phyloP scores from a whole-genome alignment of 495 filamentous ascomycete genomes.

The Neurospora intermedia region DNA sequence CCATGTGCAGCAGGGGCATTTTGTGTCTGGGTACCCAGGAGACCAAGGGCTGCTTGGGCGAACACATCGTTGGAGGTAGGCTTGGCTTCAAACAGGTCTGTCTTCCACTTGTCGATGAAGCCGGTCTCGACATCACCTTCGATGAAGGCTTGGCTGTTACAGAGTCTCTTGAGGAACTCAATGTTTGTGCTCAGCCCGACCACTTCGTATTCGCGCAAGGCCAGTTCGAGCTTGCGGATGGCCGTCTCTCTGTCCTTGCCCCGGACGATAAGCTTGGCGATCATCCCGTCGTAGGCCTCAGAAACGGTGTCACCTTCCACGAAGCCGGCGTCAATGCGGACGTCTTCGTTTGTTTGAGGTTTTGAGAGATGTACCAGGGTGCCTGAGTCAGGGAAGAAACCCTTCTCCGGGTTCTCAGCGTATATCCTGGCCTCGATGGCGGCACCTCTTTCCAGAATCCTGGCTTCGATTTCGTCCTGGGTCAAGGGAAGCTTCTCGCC shows the following conservation, averaged over 20 bases:
- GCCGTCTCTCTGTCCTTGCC: conserved; percentile 69
- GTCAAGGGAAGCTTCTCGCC: conserved; percentile 77
- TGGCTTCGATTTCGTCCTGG: conserved; percentile 68
- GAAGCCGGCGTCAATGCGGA: conserved; percentile 90
- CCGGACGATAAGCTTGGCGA: conserved; percentile 92
- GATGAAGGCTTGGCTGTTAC: conserved; percentile 69
- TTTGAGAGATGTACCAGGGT: conserved; percentile 70
- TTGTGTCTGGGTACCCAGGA: conserved; percentile 33
- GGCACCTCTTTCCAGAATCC: conserved; percentile 66
- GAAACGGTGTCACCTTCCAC: conserved; percentile 84
- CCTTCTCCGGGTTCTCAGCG: conserved; percentile 81
- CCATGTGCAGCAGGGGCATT: conserved; percentile 27
- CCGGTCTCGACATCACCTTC: conserved; percentile 88
- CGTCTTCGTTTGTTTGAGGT: conserved; percentile 54
- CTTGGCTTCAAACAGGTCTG: conserved; percentile 54
- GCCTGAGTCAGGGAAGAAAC: conserved; percentile 93
- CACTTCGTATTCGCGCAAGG: conserved; percentile 82
- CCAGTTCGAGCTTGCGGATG: conserved; percentile 69
- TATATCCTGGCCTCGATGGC: conserved; percentile 96
- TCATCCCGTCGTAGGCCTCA: conserved; percentile 98
- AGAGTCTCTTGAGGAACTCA: conserved; percentile 84
- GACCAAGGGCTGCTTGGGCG: conserved; percentile 72
- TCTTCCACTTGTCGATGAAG: conserved; percentile 80
- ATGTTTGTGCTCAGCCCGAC: conserved; percentile 92
- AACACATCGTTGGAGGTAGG: conserved; percentile 53